Evolutionary conservation across 805 yeast species (phyloP).

Genomic region (Priceomyces fermenticarens): DNA sequence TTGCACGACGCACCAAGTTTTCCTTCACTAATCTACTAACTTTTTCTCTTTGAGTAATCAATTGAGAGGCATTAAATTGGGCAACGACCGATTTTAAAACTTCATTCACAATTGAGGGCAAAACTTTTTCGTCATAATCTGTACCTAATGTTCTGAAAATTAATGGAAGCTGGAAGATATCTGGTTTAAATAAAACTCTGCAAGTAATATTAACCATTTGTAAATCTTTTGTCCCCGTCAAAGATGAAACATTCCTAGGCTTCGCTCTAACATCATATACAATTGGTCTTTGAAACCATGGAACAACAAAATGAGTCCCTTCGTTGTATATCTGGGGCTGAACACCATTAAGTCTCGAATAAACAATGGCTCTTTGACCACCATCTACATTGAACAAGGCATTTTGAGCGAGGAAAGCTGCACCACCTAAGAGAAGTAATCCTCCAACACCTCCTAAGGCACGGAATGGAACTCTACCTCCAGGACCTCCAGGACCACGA

Average conservation of each 20-base stretch:
- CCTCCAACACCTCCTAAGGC: conserved; percentile 44
- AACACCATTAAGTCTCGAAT: conserved; percentile 84
- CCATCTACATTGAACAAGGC: conserved; percentile 77
- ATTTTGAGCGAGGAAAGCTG: conserved; percentile 38
- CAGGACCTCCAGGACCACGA: conserved; percentile 17
- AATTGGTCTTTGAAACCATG: conserved; percentile 92
- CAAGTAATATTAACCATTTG: conserved; percentile 99
- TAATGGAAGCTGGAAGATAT: conserved; percentile 69
- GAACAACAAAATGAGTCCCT: conserved; percentile 92
- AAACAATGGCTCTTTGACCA: conserved; percentile 96
- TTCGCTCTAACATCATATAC: conserved; percentile 95
- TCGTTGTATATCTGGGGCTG: conserved; percentile 79
- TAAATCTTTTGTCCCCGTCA: conserved; percentile 96
- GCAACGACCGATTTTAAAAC: conserved; percentile 96
- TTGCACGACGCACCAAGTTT: conserved; percentile 85
- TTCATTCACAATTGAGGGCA: conserved; percentile 97
- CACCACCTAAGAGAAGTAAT: conserved; percentile 37
- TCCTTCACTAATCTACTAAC: conserved; percentile 91
- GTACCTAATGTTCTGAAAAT: conserved; percentile 90
- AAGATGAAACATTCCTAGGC: conserved; percentile 92
- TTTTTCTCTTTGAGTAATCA: conserved; percentile 98
- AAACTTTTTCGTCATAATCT: conserved; percentile 94
- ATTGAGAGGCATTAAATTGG: conserved; percentile 96
- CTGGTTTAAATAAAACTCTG: conserved; percentile 91
- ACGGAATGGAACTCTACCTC: conserved; percentile 35